Evolutionary conservation across 352 stramenopile genomes (phyloP).

Genomic region (Thalassiosira allenii): DNA sequence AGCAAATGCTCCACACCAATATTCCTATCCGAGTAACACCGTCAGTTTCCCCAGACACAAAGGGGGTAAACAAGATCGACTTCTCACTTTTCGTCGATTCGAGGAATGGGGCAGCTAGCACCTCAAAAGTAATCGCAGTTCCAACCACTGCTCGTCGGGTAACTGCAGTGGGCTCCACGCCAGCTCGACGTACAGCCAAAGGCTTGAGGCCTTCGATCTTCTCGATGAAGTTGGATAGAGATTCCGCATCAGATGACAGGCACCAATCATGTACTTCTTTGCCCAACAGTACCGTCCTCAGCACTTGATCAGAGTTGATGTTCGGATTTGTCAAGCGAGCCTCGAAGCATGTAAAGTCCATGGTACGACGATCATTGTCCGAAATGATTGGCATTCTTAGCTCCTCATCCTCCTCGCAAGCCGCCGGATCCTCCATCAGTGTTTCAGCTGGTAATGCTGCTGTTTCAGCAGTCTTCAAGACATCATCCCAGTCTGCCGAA

Average conservation of each 20-base stretch:
- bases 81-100: constrained; percentile 16
- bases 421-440: constrained; percentile 30
- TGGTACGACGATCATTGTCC: not conserved
- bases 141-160: constrained; percentile 39
- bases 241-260: not conserved
- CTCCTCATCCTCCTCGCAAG: constrained; percentile 23
- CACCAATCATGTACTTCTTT: constrained; percentile 31
- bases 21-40: constrained; percentile 34
- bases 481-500: constrained; percentile 21
- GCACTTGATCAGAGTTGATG: constrained; percentile 36
- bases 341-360: constrained; percentile 46
- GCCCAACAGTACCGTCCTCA: constrained; percentile 24
- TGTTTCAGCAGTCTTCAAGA: constrained; percentile 25
- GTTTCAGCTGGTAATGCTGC: constrained; percentile 36
- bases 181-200: constrained; percentile 5
- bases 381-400: constrained; percentile 31
- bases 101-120: constrained; percentile 32
- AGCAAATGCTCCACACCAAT: constrained; percentile 31
- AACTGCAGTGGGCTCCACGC: constrained; percentile 13
- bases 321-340: constrained; percentile 26
- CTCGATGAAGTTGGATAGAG: constrained; percentile 19
- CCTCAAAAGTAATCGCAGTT: constrained; percentile 24
- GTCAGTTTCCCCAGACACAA: constrained; percentile 41
- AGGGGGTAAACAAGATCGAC: constrained; percentile 32
- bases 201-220: constrained; percentile 42